Percentiles rank a stretch among this genome's conserved stretches.
Evolutionary conservation across 2,329 filamentous ascomycete species (phyloP).

Genomic region (Venturia nashicola): DNA sequence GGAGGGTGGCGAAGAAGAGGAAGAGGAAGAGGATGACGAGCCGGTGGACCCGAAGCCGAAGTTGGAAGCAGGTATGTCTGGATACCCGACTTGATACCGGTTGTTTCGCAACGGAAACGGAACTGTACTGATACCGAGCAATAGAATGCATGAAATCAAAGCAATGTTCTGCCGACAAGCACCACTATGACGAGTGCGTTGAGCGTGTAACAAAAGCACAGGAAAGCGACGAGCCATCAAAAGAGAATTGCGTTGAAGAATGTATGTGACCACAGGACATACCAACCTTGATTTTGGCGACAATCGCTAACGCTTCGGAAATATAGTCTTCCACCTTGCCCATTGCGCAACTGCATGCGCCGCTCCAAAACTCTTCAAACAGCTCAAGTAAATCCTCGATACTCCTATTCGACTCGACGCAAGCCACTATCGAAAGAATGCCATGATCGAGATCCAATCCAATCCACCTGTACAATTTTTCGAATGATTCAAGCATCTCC

Average conservation of each 20-base stretch:
- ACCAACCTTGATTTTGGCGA: slow-evolving; percentile 8
- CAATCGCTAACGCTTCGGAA: neutral
- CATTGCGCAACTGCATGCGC: slow-evolving; percentile 92
- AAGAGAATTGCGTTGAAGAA: slow-evolving; percentile 98
- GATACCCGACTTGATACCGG: neutral
- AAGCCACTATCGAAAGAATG: neutral
- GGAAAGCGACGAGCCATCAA: slow-evolving; percentile 54
- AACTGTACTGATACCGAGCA: slow-evolving; percentile 14
- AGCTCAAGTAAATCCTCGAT: slow-evolving; percentile 62
- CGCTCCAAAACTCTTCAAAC: slow-evolving; percentile 87
- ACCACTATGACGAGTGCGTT: slow-evolving; percentile 97
- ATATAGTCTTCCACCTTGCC: slow-evolving; percentile 88
- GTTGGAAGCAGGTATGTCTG: slow-evolving; percentile 73
- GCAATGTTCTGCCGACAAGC: slow-evolving; percentile 78
- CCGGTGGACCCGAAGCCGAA: slow-evolving; percentile 74
- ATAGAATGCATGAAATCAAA: slow-evolving; percentile 82
- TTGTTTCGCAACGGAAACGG: neutral
- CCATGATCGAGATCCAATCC: neutral
- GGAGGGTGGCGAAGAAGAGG: slow-evolving; percentile 52
- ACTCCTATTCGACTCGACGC: neutral
- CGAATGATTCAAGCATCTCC: neutral
- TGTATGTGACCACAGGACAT: slow-evolving; percentile 51
- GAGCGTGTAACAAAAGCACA: slow-evolving; percentile 73
- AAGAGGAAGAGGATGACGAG: slow-evolving; percentile 76
- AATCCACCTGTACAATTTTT: slow-evolving; percentile 1